A percentile compares a stretch with the other conserved stretches of the same genome.
Conservation (phyloP, 306 rosid genomes). For the Vachellia collinsii region DNA sequence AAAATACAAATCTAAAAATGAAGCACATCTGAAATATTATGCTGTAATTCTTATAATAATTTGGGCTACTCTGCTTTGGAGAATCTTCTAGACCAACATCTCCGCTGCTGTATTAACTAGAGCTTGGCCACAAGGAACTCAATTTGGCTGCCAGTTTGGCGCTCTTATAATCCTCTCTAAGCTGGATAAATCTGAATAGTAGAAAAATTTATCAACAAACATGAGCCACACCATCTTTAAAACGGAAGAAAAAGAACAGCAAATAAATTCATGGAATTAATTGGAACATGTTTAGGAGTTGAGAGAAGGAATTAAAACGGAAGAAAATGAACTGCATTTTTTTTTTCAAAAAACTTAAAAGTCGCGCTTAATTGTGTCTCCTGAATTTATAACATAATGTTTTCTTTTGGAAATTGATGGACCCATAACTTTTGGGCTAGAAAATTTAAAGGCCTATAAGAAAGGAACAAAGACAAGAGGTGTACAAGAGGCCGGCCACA, state of each 20-base stretch:
- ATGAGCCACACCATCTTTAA: slow-evolving; percentile 4
- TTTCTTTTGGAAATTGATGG: background rate
- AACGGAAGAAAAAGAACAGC: background rate
- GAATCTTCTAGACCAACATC: slow-evolving; percentile 29
- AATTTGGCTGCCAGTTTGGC: slow-evolving; percentile 90
- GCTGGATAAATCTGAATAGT: slow-evolving; percentile 79
- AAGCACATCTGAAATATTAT: slow-evolving; percentile 9
- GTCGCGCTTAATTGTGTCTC: background rate
- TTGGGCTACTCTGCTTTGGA: slow-evolving; percentile 17
- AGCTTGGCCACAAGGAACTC: slow-evolving; percentile 82
- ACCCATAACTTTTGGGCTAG: background rate
- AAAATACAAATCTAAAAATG: slow-evolving; percentile 37
- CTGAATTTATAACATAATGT: background rate
- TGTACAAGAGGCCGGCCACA: background rate
- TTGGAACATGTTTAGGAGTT: background rate
- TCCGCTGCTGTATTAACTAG: slow-evolving; percentile 42
- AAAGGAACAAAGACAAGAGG: background rate
- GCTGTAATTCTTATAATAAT: slow-evolving; percentile 20
- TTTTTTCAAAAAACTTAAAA: background rate
- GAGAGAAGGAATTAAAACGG: background rate
- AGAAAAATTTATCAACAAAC: slow-evolving; percentile 37
- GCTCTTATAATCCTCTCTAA: slow-evolving; percentile 94
- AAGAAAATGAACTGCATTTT: background rate
- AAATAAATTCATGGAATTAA: background rate
- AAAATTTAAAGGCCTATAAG: background rate